These are phyloP conservation scores for Brassica hybrid DNA, from an alignment of 441 rosid genomes.

Conservation along the genomic window DNA sequence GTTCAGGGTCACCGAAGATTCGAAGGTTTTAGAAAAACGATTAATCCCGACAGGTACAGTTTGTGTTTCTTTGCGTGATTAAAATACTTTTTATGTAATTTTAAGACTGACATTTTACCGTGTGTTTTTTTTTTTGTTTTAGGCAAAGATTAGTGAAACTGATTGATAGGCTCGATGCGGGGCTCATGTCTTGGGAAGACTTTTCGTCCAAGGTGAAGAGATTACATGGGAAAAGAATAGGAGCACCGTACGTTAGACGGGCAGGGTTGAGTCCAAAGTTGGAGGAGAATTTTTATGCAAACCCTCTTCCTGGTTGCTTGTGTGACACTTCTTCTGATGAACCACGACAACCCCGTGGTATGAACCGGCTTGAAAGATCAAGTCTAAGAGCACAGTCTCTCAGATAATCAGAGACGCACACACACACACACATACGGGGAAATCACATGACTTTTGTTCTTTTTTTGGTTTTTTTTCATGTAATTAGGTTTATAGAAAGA, in stretches of 20 bases:
- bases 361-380: slow-evolving; percentile 42
- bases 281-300: slow-evolving; percentile 78
- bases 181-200: slow-evolving; percentile 50
- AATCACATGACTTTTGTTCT: slow-evolving; percentile 12
- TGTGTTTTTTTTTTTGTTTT: slow-evolving; percentile 18
- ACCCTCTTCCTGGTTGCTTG: slow-evolving; percentile 77
- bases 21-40: slow-evolving; percentile 67
- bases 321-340: slow-evolving; percentile 53
- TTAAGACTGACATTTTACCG: neutral
- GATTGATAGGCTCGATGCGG: slow-evolving; percentile 55
- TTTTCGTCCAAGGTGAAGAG: slow-evolving; percentile 52
- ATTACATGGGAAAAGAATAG: slow-evolving; percentile 53
- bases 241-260: slow-evolving; percentile 52
- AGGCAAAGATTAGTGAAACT: slow-evolving; percentile 56
- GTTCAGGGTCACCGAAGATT: slow-evolving; percentile 66
- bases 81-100: too few relatives aligned
- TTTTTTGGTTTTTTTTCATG: neutral
- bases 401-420: slow-evolving; percentile 18
- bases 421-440: neutral
- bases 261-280: slow-evolving; percentile 39
- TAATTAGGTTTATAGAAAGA: slow-evolving; percentile 23
- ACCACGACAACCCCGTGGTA: neutral
- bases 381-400: slow-evolving; percentile 37
- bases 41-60: slow-evolving; percentile 62
- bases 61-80: slow-evolving; percentile 11